Evolutionary conservation across 2,329 filamentous ascomycete genomes (phyloP), one percentile per base, ranked within the genome.

Genomic region (Lithohypha guttulata): DNA sequence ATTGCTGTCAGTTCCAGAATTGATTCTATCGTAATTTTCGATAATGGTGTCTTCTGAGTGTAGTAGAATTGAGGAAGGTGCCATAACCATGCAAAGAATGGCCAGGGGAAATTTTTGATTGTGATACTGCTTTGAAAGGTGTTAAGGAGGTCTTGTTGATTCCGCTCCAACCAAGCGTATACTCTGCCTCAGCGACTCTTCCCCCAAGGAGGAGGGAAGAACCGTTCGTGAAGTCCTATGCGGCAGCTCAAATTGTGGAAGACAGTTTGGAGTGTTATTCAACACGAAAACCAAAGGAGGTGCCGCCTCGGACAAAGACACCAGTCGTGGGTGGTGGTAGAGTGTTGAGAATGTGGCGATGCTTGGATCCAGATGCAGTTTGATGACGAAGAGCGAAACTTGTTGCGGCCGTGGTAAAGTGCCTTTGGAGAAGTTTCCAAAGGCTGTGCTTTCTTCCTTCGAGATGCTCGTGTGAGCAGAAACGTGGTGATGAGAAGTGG

Each of bases 171-270:
- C 74, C 73, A 73, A 80, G 75, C 80, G 79, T 77, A 44, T 46
- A 48, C 85, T 82, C 85, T 84, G 84, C 81, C 85, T 89, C 81
- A 82, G 85, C 83, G 86, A 94, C 85, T 91, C 91, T 93, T 89
- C 91, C 91, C 87, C 89, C 36, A 25, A 66, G 70, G 71, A 71
- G 91, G 89, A 94, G 29, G 87, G 89, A 96, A 96, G 89, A 93
- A 87, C 82, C 83, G 79, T 75, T 77, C 77, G 80, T 80, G 77
- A 77, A 79, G 82, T 93, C 84, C 85, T 96, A 98, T 98, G 89
- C 91, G 91, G 91, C 91, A 96, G 89, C 84, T 93, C 82, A 75
- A 67, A 66, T 66, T 73, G 65, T 63, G 73, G 67, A 61, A 68
- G 73, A 63, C 71, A 73, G 52, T 59, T 61, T 51, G 47, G 5